These are phyloP conservation scores for Neodidymelliopsis sp. DNA, from an alignment of 2,329 filamentous ascomycete species.

Conservation along the genomic window DNA sequence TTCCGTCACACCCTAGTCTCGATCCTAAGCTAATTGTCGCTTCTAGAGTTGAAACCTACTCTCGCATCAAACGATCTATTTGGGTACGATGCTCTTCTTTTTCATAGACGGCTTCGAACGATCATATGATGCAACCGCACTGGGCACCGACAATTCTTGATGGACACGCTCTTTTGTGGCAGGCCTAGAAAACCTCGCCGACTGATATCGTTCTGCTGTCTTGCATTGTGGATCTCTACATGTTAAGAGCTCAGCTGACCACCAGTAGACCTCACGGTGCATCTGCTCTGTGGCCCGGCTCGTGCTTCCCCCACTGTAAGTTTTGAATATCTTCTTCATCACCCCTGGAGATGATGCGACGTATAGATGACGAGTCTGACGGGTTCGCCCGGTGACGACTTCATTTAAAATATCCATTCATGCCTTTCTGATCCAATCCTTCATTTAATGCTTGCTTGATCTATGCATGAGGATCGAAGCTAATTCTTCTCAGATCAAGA, in stretches of 20 bases:
- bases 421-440: slow-evolving; percentile 56
- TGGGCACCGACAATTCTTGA: slow-evolving; percentile 93
- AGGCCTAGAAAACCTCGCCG: slow-evolving; percentile 99
- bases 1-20: background rate
- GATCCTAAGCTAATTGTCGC: slow-evolving; percentile 24
- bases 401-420: slow-evolving; percentile 72
- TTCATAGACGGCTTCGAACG: slow-evolving; percentile 11
- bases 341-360: slow-evolving; percentile 55
- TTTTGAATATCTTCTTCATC: slow-evolving; percentile 9
- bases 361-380: slow-evolving; percentile 79
- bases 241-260: slow-evolving; percentile 18
- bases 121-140: slow-evolving; percentile 86
- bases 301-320: slow-evolving; percentile 26
- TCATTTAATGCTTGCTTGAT: slow-evolving; percentile 1
- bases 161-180: slow-evolving; percentile 88
- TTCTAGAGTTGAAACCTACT: slow-evolving; percentile 2
- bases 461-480: slow-evolving; percentile 8
- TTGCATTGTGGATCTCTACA: background rate
- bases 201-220: slow-evolving; percentile 68
- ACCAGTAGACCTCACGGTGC: slow-evolving; percentile 2
- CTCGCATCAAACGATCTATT: background rate
- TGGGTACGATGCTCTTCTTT: slow-evolving; percentile 38
- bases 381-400: slow-evolving; percentile 72
- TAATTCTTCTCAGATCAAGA: slow-evolving; percentile 19
- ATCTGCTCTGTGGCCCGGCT: background rate